Percentiles rank a stretch among this genome's conserved stretches.
Evolutionary conservation across 257 asterid genomes (phyloP).

Genomic region (Nyctanthes arbortristis): DNA sequence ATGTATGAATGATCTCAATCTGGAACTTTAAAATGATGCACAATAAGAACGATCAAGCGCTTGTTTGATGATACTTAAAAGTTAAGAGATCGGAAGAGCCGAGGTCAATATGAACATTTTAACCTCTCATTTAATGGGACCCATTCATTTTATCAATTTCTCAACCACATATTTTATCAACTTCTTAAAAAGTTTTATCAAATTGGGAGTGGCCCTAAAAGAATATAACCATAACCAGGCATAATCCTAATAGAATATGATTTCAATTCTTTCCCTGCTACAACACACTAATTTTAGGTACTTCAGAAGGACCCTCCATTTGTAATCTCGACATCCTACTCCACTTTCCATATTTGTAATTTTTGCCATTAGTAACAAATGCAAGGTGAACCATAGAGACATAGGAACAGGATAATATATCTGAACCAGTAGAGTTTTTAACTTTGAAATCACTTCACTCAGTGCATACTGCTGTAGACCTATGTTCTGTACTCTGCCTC

Average conservation of each 20-base stretch:
- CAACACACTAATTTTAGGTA: background rate
- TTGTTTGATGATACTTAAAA: too few species aligned
- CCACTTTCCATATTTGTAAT: background rate
- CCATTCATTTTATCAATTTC: too few species aligned
- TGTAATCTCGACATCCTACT: background rate
- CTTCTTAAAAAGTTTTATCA: too few species aligned
- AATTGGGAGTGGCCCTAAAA: too few species aligned
- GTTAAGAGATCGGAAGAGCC: too few species aligned
- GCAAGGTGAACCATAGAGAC: background rate
- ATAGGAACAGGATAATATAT: background rate
- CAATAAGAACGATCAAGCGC: background rate
- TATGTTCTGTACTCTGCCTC: background rate
- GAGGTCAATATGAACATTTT: too few species aligned
- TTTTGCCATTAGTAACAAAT: background rate
- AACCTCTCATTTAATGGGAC: too few species aligned
- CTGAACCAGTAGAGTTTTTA: background rate
- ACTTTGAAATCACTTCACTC: background rate
- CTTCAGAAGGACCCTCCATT: background rate
- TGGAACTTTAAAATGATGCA: background rate
- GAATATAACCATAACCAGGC: too few species aligned
- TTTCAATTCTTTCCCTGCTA: background rate
- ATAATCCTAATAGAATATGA: background rate
- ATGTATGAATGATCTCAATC: background rate
- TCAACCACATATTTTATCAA: too few species aligned
- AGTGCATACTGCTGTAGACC: background rate